Evolutionary conservation across 805 yeast species (phyloP).

Genomic region (Limtongia smithiae): DNA sequence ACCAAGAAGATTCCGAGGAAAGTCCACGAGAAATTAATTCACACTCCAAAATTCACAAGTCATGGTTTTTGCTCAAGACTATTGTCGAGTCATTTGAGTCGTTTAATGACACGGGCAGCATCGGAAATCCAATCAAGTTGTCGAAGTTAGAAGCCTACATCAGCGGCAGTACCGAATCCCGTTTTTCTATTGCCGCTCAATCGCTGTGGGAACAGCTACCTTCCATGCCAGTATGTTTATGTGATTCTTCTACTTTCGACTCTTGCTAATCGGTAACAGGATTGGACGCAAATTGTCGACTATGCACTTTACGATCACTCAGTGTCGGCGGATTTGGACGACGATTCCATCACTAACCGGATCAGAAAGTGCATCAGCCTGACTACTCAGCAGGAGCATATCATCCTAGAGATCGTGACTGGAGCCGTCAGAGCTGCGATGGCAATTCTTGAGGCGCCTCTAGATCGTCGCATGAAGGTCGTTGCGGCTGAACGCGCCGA

Average conservation of each 20-base stretch:
- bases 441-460: neutral
- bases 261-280: neutral
- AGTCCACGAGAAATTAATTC: neutral
- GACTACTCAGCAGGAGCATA: conserved; percentile 13
- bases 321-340: conserved; percentile 2
- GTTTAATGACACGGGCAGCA: conserved; percentile 8
- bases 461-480: conserved; percentile 3
- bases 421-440: conserved; percentile 19
- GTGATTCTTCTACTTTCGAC: too few species aligned
- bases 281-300: conserved; percentile 13
- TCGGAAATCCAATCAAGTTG: conserved; percentile 9
- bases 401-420: conserved; percentile 15
- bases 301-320: conserved; percentile 21
- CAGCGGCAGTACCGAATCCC: conserved; percentile 15
- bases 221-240: conserved; percentile 9
- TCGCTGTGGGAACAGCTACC: conserved; percentile 16
- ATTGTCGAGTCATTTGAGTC: conserved; percentile 15
- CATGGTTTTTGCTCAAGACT: conserved; percentile 19
- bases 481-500: conserved; percentile 8
- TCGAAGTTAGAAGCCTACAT: conserved; percentile 9
- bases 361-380: conserved; percentile 9
- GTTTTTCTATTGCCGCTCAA: conserved; percentile 22
- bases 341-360: conserved; percentile 5
- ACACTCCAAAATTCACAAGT: neutral
- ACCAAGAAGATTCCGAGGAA: conserved; percentile 1